Conservation (phyloP, 1,139 yeast genomes). For the Geotrichum phurueaensis region DNA sequence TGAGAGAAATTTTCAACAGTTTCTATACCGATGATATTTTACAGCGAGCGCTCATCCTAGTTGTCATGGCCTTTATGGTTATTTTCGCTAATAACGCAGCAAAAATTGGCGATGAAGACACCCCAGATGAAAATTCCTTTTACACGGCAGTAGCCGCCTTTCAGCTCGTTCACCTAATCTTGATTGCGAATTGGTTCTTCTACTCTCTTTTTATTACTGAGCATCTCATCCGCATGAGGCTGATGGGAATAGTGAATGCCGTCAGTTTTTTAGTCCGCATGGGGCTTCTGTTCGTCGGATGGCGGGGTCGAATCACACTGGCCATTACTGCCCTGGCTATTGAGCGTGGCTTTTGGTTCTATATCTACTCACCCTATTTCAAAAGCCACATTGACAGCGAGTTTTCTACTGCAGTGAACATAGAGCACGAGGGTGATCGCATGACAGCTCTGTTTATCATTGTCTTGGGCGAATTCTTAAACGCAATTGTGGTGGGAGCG, state of each 20-base stretch:
- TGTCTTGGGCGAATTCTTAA: conserved; percentile 61
- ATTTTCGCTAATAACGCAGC: conserved; percentile 49
- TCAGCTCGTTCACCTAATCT: conserved; percentile 19
- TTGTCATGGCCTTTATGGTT: conserved; percentile 50
- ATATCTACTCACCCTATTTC: conserved; percentile 37
- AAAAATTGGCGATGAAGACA: conserved; percentile 34
- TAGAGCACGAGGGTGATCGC: conserved; percentile 64
- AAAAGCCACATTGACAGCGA: conserved; percentile 42
- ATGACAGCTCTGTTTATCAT: conserved; percentile 54
- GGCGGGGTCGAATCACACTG: conserved; percentile 43
- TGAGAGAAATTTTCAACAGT: conserved; percentile 59
- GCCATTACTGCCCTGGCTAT: conserved; percentile 42
- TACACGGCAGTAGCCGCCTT: conserved; percentile 25
- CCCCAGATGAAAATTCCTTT: conserved; percentile 24
- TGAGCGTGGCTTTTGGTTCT: conserved; percentile 36
- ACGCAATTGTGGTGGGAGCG: conserved; percentile 48
- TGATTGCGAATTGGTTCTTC: conserved; percentile 30
- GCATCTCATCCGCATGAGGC: conserved; percentile 49
- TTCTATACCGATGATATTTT: conserved; percentile 57
- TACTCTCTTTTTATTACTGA: conserved; percentile 51
- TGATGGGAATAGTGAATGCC: conserved; percentile 34
- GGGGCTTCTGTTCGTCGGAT: conserved; percentile 39
- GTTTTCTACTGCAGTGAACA: conserved; percentile 55
- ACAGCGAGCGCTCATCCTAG: conserved; percentile 49
- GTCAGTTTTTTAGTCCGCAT: conserved; percentile 33